Base-by-base conservation (phyloP, 2,329 filamentous ascomycete species). In the Huntiella decipiens region DNA sequence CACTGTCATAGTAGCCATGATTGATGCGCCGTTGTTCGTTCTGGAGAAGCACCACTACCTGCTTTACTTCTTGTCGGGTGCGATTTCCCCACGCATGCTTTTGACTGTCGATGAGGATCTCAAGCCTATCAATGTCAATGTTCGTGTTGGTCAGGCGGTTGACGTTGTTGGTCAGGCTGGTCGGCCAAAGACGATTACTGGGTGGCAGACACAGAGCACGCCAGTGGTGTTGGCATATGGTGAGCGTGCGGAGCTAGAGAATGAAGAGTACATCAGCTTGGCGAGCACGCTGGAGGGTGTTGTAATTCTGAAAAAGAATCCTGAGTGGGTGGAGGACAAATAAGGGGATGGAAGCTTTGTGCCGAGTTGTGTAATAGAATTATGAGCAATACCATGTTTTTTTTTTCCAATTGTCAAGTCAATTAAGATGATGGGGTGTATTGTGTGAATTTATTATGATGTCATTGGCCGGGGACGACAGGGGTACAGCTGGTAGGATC, bases 131-230 rank as follows among this genome's bases (percentile, higher is more conserved):
- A 88, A 84, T 45, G 87, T 96, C 58, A 96, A 95, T 56, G 91
- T 98, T 12, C 82, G 91, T 31, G 88, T 98, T 38, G 91, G 91
- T 62, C 92, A 98, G 65, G 91, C 92, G 12, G 92, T 98, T 15
- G 91, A 98, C 60, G 87, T 98, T 37, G 91, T 98, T 36, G 92
- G 91, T 44, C 91, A 96, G 63, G 91, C 92, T 10, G 91, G 91
- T 60, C 76, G 88, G 52, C 91, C 91, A 54, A 96, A 98, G 79
- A 98, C 91, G 2, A 98, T 98, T 56, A 98, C 91, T 7, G 91
- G 91, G 45, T 98, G 91, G 91, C 91, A 98, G 65, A 98, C 91
- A 53, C 91, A 98, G 69, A 95, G 84, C 66, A 98, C 91, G n/a
- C 91, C 91, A 1, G 91, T 98, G 40, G 68, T 98, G 49, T 67